A percentile compares a stretch with the other conserved stretches of the same genome.
Conservation (phyloP, 139 green algal genomes). For the Chlamydomonas incerta region DNA sequence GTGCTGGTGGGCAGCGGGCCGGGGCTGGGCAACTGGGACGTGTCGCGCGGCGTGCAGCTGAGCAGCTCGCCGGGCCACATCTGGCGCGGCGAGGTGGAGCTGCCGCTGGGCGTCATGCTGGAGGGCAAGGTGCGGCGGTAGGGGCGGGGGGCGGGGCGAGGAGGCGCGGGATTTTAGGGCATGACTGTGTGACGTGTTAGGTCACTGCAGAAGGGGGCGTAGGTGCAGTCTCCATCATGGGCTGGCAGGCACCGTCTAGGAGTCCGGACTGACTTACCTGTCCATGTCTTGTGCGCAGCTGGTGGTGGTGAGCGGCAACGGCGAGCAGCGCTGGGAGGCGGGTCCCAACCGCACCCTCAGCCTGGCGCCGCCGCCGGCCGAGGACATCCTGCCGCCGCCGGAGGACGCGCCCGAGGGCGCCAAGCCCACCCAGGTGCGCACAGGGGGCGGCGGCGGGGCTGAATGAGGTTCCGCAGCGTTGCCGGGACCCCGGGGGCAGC, state of each 20-base stretch:
- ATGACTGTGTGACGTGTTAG: too few relatives aligned
- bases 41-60: constrained; percentile 10
- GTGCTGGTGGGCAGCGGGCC: constrained; percentile 25
- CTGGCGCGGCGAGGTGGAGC: constrained; percentile 43
- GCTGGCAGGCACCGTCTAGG: too few relatives aligned
- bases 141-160: background rate
- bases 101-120: constrained; percentile 16
- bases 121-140: constrained; percentile 34
- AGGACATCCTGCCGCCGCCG: constrained; percentile 17
- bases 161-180: too few relatives aligned
- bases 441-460: too few relatives aligned
- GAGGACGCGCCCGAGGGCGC: background rate
- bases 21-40: constrained; percentile 44
- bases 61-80: constrained; percentile 37
- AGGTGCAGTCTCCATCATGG: too few relatives aligned
- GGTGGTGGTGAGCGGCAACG: constrained; percentile 20
- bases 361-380: constrained; percentile 13
- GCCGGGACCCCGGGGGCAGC: too few relatives aligned
- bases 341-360: constrained; percentile 29
- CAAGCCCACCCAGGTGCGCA: too few relatives aligned
- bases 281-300: constrained; percentile 10
- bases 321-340: constrained; percentile 38
- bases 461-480: too few relatives aligned
- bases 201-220: background rate
- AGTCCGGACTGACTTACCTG: too few relatives aligned